These are phyloP conservation scores for Vachellia collinsii DNA, from an alignment of 306 rosid species.

Conservation along the genomic window DNA sequence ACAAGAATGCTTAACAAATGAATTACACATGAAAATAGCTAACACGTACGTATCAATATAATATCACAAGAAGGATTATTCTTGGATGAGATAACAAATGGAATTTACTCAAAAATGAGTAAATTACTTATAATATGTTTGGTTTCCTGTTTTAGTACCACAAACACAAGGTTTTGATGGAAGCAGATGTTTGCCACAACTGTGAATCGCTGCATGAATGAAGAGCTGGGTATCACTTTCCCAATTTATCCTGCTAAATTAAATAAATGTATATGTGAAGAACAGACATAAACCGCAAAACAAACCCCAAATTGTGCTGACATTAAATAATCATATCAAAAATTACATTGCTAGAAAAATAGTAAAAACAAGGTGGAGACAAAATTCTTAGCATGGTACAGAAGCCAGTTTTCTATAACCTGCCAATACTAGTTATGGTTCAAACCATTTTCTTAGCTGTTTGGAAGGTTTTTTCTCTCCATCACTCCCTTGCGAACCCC, in stretches of 20 bases:
- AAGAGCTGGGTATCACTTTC: background rate
- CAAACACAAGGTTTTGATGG: background rate
- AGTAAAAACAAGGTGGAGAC: background rate
- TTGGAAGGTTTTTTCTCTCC: slow-evolving; percentile 58
- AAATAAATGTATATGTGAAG: background rate
- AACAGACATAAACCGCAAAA: background rate
- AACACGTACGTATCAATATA: background rate
- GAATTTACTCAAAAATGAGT: too few relatives aligned
- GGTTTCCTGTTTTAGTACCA: too few relatives aligned
- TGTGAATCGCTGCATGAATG: background rate
- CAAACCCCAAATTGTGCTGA: background rate
- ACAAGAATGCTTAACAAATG: background rate
- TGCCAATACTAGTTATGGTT: slow-evolving; percentile 42
- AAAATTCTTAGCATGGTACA: slow-evolving; percentile 28
- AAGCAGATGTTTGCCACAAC: background rate
- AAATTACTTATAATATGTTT: too few relatives aligned
- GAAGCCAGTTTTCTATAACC: background rate
- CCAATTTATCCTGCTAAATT: background rate
- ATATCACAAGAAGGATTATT: background rate
- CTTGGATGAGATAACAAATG: background rate
- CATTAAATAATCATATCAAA: background rate
- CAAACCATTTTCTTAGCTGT: slow-evolving; percentile 84
- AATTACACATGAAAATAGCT: background rate
- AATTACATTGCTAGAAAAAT: slow-evolving; percentile 22
- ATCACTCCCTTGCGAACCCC: slow-evolving; percentile 45